Evolutionary conservation across 1,284 basidiomycete genomes (phyloP), one percentile per base, ranked within the genome.

Genomic region (Apiotrichum veenhuisii): DNA sequence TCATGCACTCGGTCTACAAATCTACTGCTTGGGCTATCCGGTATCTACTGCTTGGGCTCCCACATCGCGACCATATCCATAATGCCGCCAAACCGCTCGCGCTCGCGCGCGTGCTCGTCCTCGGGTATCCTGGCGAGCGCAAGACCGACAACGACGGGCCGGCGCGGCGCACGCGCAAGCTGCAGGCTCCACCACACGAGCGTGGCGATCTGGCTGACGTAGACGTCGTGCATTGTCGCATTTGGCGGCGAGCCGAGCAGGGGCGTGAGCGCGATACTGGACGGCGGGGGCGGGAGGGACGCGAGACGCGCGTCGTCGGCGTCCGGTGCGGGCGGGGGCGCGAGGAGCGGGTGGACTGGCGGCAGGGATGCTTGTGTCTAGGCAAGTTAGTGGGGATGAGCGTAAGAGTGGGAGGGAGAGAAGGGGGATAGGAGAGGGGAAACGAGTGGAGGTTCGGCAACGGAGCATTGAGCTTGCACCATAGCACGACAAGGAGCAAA

Each of bases 321-420:
- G 22, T 48, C 50, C 87, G n/a, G 40, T 20, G 44, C 91, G 80
- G 52, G 91, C 73, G 3, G 84, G 82, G 1, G 82, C 85, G 49
- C 89, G 78, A 59, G 87, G 81, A 91, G 79, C 33, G 84, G 82
- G 14, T 80, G 81, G 1, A 86, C 85, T 2, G 82, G 72, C 4
- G 91, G 87, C 25, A 93, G 82, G 4, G 85, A 83, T 25, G 84
- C 89, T 82, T 93, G 89, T 37, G 91, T 88, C 91, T 91, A 73
- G 37, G 22, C 9, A 17, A 37, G 52, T 38, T 30, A 30, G 30
- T 30, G 30, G 5, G 5, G 12, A 12, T 30, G 30, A 30, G 30
- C 30, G 12, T 30, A 30, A 5, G 12, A 12, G 5, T 7, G 12
- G 30, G 7, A 30, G 30, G 5, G 30, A 30, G 7, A 5, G 30